Evolutionary conservation across 768 basidiomycete genomes (phyloP).

Genomic region (Thelephora aurantiotincta): DNA sequence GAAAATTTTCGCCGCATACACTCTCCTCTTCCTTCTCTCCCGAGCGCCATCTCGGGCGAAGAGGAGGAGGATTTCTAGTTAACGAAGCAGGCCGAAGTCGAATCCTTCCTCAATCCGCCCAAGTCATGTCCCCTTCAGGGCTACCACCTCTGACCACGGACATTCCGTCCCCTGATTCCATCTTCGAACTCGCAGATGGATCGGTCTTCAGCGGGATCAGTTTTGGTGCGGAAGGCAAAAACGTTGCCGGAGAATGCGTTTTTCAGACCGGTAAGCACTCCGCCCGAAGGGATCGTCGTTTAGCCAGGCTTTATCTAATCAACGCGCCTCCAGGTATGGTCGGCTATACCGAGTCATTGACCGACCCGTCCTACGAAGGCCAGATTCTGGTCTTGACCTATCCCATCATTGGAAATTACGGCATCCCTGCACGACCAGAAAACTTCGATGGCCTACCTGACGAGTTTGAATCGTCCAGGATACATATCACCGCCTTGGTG

Average conservation of each 20-base stretch:
- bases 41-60: too few species aligned
- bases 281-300: background rate
- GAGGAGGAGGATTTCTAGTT: too few species aligned
- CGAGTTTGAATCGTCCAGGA: slow-evolving; percentile 89
- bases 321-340: slow-evolving; percentile 70
- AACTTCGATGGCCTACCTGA: slow-evolving; percentile 41
- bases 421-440: slow-evolving; percentile 64
- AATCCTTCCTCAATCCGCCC: too few species aligned
- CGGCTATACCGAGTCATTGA: slow-evolving; percentile 95
- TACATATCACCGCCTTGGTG: slow-evolving; percentile 85
- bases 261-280: slow-evolving; percentile 85
- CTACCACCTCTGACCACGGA: too few species aligned
- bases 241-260: slow-evolving; percentile 94
- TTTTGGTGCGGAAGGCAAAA: slow-evolving; percentile 87
- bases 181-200: slow-evolving; percentile 86
- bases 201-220: slow-evolving; percentile 79
- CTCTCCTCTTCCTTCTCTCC: too few species aligned
- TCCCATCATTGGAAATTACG: slow-evolving; percentile 94
- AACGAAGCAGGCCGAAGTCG: too few species aligned
- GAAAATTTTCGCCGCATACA: too few species aligned
- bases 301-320: slow-evolving; percentile 5
- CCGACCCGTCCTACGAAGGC: slow-evolving; percentile 96
- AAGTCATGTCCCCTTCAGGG: too few species aligned
- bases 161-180: slow-evolving; percentile 30
- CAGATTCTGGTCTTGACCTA: slow-evolving; percentile 97